These are phyloP conservation scores for Irineochytrium annulatum DNA, from an alignment of 192 early-diverging fungal species.

Conservation along the genomic window DNA sequence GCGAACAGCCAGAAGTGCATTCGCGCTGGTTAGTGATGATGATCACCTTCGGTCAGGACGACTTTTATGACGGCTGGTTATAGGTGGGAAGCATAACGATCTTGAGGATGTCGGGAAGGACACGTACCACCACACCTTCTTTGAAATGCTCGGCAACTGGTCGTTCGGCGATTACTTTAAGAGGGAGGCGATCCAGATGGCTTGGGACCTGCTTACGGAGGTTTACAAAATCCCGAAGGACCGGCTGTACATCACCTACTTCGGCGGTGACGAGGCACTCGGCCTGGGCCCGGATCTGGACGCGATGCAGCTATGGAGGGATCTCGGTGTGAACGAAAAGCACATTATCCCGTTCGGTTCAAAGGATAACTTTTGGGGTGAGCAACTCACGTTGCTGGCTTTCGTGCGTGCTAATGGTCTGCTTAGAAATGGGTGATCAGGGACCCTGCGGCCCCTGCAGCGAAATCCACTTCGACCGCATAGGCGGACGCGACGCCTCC, in stretches of 20 bases:
- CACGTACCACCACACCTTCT: slow-evolving; percentile 98
- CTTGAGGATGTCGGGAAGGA: slow-evolving; percentile 98
- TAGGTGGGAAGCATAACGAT: slow-evolving; percentile 98
- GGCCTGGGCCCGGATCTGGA: slow-evolving; percentile 83
- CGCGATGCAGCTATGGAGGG: slow-evolving; percentile 87
- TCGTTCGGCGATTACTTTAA: slow-evolving; percentile 99
- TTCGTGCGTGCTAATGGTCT: background rate
- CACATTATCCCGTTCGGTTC: slow-evolving; percentile 81
- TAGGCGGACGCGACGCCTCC: slow-evolving; percentile 85
- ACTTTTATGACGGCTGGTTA: background rate
- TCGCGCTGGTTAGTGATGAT: slow-evolving; percentile 73
- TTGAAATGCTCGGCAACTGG: slow-evolving; percentile 99
- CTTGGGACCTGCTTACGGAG: slow-evolving; percentile 89
- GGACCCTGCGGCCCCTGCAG: slow-evolving; percentile 98
- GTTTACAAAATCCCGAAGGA: slow-evolving; percentile 78
- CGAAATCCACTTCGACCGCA: slow-evolving; percentile 97
- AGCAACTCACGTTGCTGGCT: slow-evolving; percentile 12
- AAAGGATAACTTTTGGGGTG: slow-evolving; percentile 99
- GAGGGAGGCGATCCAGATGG: slow-evolving; percentile 83
- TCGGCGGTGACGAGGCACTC: slow-evolving; percentile 80
- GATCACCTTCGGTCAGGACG: background rate
- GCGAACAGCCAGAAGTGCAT: slow-evolving; percentile 98
- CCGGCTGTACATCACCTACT: slow-evolving; percentile 94
- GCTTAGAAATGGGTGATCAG: slow-evolving; percentile 89
- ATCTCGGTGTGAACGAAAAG: slow-evolving; percentile 77